These are phyloP conservation scores for Boletus bicolor DNA, from an alignment of 768 basidiomycete genomes.

Conservation along the genomic window DNA sequence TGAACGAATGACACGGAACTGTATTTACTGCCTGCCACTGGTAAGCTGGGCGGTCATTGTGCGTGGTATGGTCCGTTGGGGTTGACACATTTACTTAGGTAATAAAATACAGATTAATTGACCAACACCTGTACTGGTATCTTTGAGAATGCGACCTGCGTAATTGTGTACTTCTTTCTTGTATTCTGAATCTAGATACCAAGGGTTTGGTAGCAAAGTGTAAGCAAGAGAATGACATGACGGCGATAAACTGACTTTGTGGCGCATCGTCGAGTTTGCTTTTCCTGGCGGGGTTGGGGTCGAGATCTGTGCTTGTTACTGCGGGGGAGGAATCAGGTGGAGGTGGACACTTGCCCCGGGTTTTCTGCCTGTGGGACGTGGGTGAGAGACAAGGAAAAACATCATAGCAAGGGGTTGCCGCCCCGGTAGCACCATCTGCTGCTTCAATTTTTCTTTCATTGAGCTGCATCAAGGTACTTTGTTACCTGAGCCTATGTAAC, in stretches of 20 bases:
- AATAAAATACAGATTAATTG: slow-evolving; percentile 29
- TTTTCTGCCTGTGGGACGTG: slow-evolving; percentile 39
- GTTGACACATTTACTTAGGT: neutral
- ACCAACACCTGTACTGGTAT: slow-evolving; percentile 38
- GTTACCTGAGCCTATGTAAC: no score
- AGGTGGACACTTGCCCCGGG: slow-evolving; percentile 52
- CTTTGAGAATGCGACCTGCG: slow-evolving; percentile 41
- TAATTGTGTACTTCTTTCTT: slow-evolving; percentile 35
- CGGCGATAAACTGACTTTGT: slow-evolving; percentile 30
- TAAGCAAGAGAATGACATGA: neutral
- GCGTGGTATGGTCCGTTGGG: no score
- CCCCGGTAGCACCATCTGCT: no score
- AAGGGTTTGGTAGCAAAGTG: neutral
- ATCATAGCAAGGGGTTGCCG: no score
- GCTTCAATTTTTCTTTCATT: no score
- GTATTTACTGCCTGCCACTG: no score
- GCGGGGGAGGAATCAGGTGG: slow-evolving; percentile 38
- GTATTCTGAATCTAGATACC: slow-evolving; percentile 27
- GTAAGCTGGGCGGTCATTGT: neutral
- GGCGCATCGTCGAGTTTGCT: slow-evolving; percentile 29
- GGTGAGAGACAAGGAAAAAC: no score
- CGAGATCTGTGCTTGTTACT: slow-evolving; percentile 34
- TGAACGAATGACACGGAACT: neutral
- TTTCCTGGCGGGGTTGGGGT: slow-evolving; percentile 37
- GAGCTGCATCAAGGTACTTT: no score